These are phyloP conservation scores for Purpureocillium lavendulum DNA, from an alignment of 2,329 filamentous ascomycete species.

Conservation along the genomic window DNA sequence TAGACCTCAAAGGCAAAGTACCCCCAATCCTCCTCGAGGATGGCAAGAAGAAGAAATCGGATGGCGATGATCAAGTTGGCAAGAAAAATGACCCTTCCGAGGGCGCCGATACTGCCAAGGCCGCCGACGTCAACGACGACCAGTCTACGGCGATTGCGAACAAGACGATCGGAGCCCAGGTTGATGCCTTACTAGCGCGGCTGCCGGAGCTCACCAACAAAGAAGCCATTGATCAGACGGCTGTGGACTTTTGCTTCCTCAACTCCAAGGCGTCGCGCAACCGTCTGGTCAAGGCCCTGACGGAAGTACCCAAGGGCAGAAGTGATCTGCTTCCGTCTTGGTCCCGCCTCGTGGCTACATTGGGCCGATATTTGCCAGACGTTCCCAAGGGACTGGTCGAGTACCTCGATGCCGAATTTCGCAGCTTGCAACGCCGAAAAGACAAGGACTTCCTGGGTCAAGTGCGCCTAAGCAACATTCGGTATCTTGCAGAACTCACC, in stretches of 20 bases:
- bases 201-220: constrained; percentile 90
- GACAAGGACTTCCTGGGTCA: constrained; percentile 96
- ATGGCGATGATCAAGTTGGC: constrained; percentile 72
- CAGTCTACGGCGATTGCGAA: constrained; percentile 92
- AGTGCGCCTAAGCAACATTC: constrained; percentile 86
- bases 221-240: constrained; percentile 83
- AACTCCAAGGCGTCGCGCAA: constrained; percentile 98
- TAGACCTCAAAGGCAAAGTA: constrained; percentile 92
- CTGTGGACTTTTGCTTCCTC: constrained; percentile 94
- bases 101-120: constrained; percentile 39
- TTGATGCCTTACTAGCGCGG: constrained; percentile 79
- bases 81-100: constrained; percentile 59
- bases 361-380: constrained; percentile 90
- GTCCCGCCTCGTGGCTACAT: constrained; percentile 84
- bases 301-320: constrained; percentile 89
- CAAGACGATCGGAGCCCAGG: constrained; percentile 94
- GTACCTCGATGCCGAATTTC: constrained; percentile 92
- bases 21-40: constrained; percentile 91
- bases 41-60: constrained; percentile 84
- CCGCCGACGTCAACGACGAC: constrained; percentile 57
- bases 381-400: constrained; percentile 86
- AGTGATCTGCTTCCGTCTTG: constrained; percentile 86
- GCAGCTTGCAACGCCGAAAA: constrained; percentile 91
- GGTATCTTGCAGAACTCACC: constrained; percentile 94
- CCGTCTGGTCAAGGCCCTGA: constrained; percentile 82